Conservation (phyloP, 2,329 filamentous ascomycete genomes). For the Monilinia fructigena region DNA sequence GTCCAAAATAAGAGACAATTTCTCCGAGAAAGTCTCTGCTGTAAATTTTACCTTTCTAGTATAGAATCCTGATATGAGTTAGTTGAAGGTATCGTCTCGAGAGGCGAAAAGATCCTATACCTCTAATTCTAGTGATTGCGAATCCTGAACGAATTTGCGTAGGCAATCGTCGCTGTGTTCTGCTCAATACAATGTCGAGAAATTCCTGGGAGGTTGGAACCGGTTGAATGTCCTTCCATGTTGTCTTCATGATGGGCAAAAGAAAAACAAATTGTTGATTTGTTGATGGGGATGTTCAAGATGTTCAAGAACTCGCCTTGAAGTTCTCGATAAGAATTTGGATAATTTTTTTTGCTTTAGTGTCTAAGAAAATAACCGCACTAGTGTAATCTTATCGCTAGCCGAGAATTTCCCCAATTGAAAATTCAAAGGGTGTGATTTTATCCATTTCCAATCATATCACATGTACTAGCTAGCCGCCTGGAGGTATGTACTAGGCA, state of each 20-base stretch:
- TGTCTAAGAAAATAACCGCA: constrained; percentile 18
- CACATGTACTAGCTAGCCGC: too few species aligned
- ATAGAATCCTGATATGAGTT: constrained; percentile 70
- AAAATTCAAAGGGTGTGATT: neutral
- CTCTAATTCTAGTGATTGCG: constrained; percentile 88
- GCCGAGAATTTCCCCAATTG: neutral
- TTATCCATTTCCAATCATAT: neutral
- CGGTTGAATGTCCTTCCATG: constrained; percentile 77
- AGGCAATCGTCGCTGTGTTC: constrained; percentile 87
- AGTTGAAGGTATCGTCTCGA: constrained; percentile 11
- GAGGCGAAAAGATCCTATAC: constrained; percentile 38
- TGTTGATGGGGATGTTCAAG: constrained; percentile 18
- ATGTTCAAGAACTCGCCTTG: constrained; percentile 21
- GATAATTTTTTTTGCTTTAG: constrained; percentile 25
- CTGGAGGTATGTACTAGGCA: too few species aligned
- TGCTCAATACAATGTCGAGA: constrained; percentile 91
- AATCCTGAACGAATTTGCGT: constrained; percentile 96
- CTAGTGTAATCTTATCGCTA: constrained; percentile 25
- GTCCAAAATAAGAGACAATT: constrained; percentile 85
- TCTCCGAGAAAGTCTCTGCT: constrained; percentile 93
- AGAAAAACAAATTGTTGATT: neutral
- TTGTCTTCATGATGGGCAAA: constrained; percentile 55
- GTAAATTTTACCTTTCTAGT: constrained; percentile 98
- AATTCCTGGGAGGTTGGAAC: constrained; percentile 94
- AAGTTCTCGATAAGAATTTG: constrained; percentile 25